Conservation (phyloP, 257 asterid genomes). For the Solanum appendiculatum region DNA sequence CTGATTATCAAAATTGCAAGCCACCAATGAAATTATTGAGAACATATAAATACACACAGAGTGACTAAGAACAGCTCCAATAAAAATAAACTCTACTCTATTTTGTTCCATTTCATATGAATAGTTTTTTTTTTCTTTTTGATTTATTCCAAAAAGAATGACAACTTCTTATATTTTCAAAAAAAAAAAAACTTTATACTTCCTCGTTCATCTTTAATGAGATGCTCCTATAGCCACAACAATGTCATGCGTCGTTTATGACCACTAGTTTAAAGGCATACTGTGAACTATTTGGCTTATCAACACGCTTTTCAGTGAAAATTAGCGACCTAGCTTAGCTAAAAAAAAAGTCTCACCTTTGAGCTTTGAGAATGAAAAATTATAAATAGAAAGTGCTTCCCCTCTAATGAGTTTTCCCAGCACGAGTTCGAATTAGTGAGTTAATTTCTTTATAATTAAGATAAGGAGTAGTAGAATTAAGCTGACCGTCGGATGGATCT, state of each 20-base stretch:
- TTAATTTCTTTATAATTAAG: neutral
- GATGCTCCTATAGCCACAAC: neutral
- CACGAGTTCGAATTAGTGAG: too few species aligned
- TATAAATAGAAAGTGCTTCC: neutral
- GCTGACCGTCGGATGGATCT: conserved; percentile 30
- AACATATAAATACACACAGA: neutral
- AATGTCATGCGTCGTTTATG: neutral
- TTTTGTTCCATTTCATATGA: neutral
- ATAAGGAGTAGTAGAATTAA: neutral
- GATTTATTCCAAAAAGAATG: neutral
- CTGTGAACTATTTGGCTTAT: neutral
- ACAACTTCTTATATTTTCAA: neutral
- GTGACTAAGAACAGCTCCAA: neutral
- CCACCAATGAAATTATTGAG: neutral
- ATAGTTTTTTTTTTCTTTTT: too few species aligned
- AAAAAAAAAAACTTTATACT: too few species aligned
- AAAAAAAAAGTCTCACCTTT: too few species aligned
- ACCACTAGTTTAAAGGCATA: too few species aligned
- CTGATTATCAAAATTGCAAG: conserved; percentile 23
- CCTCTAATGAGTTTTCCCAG: neutral
- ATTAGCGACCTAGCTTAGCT: neutral
- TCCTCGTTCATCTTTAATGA: neutral
- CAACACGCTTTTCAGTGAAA: neutral
- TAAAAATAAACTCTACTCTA: accelerated
- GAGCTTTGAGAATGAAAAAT: neutral